Base-by-base conservation (phyloP, 441 rosid species). In the Populus hybrid region DNA sequence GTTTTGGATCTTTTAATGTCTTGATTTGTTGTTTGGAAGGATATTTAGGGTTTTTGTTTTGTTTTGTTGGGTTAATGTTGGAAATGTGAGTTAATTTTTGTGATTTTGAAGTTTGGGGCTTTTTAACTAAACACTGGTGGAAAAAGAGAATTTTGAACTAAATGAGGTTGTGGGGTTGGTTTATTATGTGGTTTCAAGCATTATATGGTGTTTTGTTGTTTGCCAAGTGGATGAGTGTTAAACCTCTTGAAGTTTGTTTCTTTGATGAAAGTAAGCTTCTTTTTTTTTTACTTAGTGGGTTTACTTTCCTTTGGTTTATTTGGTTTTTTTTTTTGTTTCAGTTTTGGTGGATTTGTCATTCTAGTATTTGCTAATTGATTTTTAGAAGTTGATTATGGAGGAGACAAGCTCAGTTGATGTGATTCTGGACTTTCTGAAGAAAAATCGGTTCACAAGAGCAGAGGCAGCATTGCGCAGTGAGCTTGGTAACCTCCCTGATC, bases 401-500 rank as follows among this genome's bases (percentile, higher is more conserved):
- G 95, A 92, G 76, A 67, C 86, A 40, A 75, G 89, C 81, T 87
- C 95, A 6, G 83, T 92, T 45, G 95, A 93, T 63, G 88, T 86
- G 77, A 89, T 95, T 84, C 82, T 95, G 74, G 94, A 92, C 28
- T 95, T 91, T 84, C 77, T 95, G 84, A 81, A 87, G 87, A 89
- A 77, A 78, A 91, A 95, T 85, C 89, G 75, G 56, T 92, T 95
- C 78, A 86, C 90, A 4, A 87, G 93, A 88, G 98, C 99, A 65
- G 99, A 95, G 92, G 94, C 94, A 77, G 99, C 99, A 72, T 83
- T 95, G 81, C 91, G 89, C 69, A 83, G 92, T 78, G 99, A 93
- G 90, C 91, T 95, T 6, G 77, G 74, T 68, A 86, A 80, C 82
- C 88, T 45, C 33, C 89, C 94, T 80, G 98, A 96, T 86, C 84